A percentile compares a stretch with the other conserved stretches of the same genome.
These are phyloP conservation scores for Entrophospora sp. DNA, from an alignment of 192 early-diverging fungal species.

Conservation along the genomic window DNA sequence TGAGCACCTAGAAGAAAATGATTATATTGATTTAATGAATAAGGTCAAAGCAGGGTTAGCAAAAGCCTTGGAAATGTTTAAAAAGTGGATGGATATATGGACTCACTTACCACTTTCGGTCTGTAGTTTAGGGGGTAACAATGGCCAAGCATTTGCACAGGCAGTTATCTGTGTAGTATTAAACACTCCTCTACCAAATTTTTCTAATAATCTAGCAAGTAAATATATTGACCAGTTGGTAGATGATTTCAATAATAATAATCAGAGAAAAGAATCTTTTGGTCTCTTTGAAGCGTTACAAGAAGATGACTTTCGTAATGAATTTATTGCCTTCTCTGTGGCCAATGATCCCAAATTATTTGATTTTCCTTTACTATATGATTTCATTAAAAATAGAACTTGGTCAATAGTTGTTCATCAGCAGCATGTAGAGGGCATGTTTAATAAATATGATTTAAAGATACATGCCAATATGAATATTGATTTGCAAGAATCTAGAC, in stretches of 20 bases:
- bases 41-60: background rate
- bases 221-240: background rate
- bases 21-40: background rate
- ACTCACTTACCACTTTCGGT: background rate
- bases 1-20: background rate
- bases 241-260: background rate
- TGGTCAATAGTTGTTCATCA: constrained; percentile 8
- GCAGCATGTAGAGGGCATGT: background rate
- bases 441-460: constrained; percentile 14
- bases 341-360: background rate
- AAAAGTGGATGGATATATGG: background rate
- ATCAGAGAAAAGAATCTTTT: background rate
- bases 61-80: background rate
- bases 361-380: background rate
- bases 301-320: background rate
- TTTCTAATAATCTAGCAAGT: background rate
- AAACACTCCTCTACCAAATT: too few species aligned
- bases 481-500: background rate
- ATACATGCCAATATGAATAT: background rate
- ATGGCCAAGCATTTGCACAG: background rate
- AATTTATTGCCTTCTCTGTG: background rate
- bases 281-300: background rate
- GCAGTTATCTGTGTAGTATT: background rate
- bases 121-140: background rate
- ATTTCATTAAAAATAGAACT: background rate